These are phyloP conservation scores for Peronospora tabacina DNA, from an alignment of 352 stramenopile species.

Conservation along the genomic window DNA sequence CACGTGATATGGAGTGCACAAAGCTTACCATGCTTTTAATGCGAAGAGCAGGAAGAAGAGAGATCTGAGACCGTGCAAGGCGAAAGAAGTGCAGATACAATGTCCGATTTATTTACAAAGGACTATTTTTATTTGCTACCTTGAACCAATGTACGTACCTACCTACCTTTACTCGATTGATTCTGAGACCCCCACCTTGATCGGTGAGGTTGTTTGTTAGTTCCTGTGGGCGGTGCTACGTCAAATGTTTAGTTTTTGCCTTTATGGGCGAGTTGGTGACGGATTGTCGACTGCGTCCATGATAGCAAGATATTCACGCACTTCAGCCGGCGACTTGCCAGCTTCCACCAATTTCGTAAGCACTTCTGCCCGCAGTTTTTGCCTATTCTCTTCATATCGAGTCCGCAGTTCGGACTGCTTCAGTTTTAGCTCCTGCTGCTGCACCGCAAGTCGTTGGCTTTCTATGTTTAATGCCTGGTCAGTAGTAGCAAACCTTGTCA, in stretches of 20 bases:
- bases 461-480: constrained; percentile 27
- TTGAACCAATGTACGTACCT: no score
- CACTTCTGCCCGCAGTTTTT: constrained; percentile 27
- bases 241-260: no score
- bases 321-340: constrained; percentile 27
- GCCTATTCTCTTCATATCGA: constrained; percentile 28
- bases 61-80: no score
- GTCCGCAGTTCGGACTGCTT: constrained; percentile 33
- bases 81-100: no score
- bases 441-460: constrained; percentile 32
- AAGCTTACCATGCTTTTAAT: neutral
- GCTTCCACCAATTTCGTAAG: constrained; percentile 23
- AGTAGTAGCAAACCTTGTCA: neutral
- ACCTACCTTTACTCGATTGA: no score
- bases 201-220: no score
- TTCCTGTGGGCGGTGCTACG: no score
- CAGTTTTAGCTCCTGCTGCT: constrained; percentile 39
- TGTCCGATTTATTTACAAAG: no score
- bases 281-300: constrained; percentile 20
- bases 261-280: neutral
- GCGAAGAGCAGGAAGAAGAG: neutral
- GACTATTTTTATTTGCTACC: no score
- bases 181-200: no score
- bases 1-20: constrained; percentile 26
- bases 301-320: constrained; percentile 28